Percentiles rank a stretch among this genome's conserved stretches.
These are phyloP conservation scores for Brachypodium distachyon DNA, from an alignment of 202 grass and related monocot genomes.

Conservation along the genomic window DNA sequence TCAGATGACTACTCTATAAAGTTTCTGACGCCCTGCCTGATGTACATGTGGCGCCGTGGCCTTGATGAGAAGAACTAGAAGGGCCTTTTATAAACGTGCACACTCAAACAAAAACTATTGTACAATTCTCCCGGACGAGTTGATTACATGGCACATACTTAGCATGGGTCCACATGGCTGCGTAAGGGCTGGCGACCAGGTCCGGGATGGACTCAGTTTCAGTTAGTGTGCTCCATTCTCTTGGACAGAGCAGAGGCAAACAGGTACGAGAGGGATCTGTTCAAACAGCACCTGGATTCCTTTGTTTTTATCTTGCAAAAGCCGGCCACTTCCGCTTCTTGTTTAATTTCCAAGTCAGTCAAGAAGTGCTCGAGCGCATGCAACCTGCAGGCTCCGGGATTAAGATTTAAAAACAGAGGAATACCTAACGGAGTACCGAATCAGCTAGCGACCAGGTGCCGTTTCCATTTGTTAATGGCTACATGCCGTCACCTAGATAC, in stretches of 20 bases:
- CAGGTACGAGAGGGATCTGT: not conserved
- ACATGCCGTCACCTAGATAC: too few species aligned
- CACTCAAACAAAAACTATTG: too few species aligned
- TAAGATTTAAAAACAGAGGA: too few species aligned
- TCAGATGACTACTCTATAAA: too few species aligned
- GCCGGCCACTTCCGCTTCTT: not conserved
- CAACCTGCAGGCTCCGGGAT: not conserved
- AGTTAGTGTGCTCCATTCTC: not conserved
- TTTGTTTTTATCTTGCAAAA: not conserved
- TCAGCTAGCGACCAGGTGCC: too few species aligned
- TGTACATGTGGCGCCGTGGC: not conserved
- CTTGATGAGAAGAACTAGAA: too few species aligned
- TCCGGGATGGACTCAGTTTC: not conserved
- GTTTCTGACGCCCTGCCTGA: too few species aligned
- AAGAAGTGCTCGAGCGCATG: not conserved
- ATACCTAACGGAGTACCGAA: too few species aligned
- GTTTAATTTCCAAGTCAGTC: not conserved
- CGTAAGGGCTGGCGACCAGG: not conserved
- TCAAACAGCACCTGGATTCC: not conserved
- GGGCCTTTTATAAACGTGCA: constrained; percentile 16
- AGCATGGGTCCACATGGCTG: too few species aligned
- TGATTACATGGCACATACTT: too few species aligned
- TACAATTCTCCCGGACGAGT: too few species aligned
- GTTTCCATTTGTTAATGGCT: too few species aligned
- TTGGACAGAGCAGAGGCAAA: not conserved